Evolutionary conservation across 1,284 basidiomycete species (phyloP).

Genomic region (Tilletia indica): DNA sequence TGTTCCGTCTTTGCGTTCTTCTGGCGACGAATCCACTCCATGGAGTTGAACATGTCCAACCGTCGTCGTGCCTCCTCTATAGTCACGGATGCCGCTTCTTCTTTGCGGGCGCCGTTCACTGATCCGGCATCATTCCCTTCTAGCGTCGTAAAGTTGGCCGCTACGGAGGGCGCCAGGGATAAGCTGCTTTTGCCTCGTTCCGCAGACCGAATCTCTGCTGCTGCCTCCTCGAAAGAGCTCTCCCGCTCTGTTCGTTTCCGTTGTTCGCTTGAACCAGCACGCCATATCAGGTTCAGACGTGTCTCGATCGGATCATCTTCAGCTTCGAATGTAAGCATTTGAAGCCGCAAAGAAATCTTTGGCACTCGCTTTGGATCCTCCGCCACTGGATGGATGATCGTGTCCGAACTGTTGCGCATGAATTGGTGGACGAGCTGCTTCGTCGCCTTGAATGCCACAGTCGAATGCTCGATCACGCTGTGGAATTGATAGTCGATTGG

Average conservation of each 20-base stretch:
- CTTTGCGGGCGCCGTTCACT: constrained; percentile 62
- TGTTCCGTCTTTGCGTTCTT: constrained; percentile 56
- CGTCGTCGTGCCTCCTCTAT: constrained; percentile 72
- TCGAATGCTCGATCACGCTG: constrained; percentile 55
- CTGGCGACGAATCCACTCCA: constrained; percentile 67
- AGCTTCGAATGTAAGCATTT: constrained; percentile 70
- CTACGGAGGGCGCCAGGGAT: constrained; percentile 27
- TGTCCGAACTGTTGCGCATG: constrained; percentile 48
- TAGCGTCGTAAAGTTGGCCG: constrained; percentile 18
- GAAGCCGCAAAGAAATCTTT: constrained; percentile 63
- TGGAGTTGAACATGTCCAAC: constrained; percentile 72
- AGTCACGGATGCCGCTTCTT: constrained; percentile 64
- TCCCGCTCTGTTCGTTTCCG: constrained; percentile 72
- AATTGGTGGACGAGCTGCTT: constrained; percentile 59
- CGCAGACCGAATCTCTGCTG: constrained; percentile 55
- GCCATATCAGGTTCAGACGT: constrained; percentile 74
- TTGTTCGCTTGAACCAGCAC: constrained; percentile 74
- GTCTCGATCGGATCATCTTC: constrained; percentile 85
- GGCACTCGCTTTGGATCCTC: constrained; percentile 60
- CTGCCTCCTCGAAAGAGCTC: constrained; percentile 75
- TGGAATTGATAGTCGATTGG: constrained; percentile 76
- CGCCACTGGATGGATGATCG: constrained; percentile 42
- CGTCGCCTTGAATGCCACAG: constrained; percentile 57
- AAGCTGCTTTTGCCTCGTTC: constrained; percentile 56
- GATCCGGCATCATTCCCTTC: constrained; percentile 53